Percentiles rank a stretch among this genome's conserved stretches.
Conservation (phyloP, 208 protist species). For the Wallacemonas sp. region DNA sequence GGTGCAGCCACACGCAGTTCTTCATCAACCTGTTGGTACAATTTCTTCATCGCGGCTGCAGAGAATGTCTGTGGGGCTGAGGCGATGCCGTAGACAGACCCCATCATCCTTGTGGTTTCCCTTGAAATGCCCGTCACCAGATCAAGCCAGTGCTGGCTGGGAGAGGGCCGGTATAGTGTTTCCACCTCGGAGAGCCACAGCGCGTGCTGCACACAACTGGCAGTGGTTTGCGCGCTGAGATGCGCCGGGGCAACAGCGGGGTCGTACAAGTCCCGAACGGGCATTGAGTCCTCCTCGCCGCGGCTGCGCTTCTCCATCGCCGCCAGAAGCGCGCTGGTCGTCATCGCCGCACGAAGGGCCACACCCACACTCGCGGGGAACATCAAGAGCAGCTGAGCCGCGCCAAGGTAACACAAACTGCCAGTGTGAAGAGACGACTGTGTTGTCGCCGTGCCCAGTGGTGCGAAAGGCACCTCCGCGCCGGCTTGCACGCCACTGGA, state of each 20-base stretch:
- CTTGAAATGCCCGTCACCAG: conserved; percentile 39
- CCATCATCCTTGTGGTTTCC: conserved; percentile 56
- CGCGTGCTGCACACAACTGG: conserved; percentile 55
- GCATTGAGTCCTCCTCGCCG: not conserved
- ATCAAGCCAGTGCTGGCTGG: conserved; percentile 27
- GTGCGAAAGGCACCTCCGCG: not conserved
- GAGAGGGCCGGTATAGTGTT: conserved; percentile 40
- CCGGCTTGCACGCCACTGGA: not conserved
- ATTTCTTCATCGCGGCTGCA: conserved; percentile 9
- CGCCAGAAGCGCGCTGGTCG: conserved; percentile 4
- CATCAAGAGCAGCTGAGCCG: conserved; percentile 65
- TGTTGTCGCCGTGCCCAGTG: too few species aligned
- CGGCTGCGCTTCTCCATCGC: not conserved
- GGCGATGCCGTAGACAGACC: conserved; percentile 62
- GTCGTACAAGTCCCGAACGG: not conserved
- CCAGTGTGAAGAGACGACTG: conserved; percentile 40
- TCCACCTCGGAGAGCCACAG: conserved; percentile 58
- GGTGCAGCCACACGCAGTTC: conserved; percentile 22
- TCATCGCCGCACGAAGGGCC: conserved; percentile 47
- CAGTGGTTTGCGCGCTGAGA: conserved; percentile 42
- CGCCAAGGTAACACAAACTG: conserved; percentile 49
- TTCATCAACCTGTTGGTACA: conserved; percentile 28
- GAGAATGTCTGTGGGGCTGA: conserved; percentile 26
- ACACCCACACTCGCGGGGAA: conserved; percentile 57
- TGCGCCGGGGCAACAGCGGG: conserved; percentile 12